Conservation (phyloP, 305 asterid species). For the Solanum hybrid region DNA sequence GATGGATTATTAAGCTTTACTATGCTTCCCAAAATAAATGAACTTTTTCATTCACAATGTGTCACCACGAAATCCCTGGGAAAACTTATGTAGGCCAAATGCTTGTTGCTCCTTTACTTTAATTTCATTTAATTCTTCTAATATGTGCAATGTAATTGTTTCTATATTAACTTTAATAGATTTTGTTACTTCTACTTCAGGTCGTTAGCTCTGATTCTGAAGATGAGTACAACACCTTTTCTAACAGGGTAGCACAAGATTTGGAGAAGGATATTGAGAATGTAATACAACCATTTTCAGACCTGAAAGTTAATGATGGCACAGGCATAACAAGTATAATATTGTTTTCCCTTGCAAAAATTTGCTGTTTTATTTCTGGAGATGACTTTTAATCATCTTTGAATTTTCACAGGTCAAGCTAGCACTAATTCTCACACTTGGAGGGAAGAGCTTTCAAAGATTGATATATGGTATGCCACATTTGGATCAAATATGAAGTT, state of each 20-base stretch:
- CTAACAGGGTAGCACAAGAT: conserved; percentile 21
- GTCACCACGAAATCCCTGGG: not conserved
- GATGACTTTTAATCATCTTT: conserved; percentile 2
- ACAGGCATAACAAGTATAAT: not conserved
- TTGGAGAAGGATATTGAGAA: conserved; percentile 35
- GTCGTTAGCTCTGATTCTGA: conserved; percentile 63
- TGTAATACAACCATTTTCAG: conserved; percentile 44
- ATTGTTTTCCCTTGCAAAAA: not conserved
- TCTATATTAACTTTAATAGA: not conserved
- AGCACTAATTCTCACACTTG: conserved; percentile 31
- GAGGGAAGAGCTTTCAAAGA: conserved; percentile 65
- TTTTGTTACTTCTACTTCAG: conserved; percentile 26
- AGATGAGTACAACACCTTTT: conserved; percentile 27
- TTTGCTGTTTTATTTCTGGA: not conserved
- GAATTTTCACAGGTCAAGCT: conserved; percentile 30
- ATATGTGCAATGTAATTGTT: not conserved
- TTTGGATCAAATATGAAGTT: conserved; percentile 75
- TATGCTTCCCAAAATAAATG: not conserved
- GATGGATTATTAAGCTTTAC: not conserved
- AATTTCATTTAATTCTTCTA: not conserved
- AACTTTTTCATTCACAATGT: not conserved
- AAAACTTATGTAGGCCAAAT: not conserved
- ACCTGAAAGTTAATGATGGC: conserved; percentile 60
- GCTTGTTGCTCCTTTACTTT: not conserved
- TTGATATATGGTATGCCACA: conserved; percentile 71